These are phyloP conservation scores for Eimeria acervulina DNA, from an alignment of 169 alveolate species.

Conservation along the genomic window DNA sequence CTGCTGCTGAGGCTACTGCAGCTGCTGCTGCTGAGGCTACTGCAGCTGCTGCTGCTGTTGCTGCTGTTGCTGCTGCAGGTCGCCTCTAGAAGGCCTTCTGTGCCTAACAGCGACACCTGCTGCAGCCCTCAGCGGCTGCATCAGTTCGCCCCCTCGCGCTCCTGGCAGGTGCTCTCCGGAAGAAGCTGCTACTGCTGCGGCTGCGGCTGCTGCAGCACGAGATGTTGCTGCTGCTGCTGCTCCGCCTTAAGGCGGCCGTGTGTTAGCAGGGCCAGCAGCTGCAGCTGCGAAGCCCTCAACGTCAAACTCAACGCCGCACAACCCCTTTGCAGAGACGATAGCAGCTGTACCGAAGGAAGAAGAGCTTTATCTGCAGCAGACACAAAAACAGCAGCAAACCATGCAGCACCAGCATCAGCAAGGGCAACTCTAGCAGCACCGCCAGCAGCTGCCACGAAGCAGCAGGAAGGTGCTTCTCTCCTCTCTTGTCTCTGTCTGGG, in stretches of 20 bases:
- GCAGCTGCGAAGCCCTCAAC: conserved; percentile 59
- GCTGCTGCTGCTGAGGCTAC: not conserved
- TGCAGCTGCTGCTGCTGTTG: conserved; percentile 17
- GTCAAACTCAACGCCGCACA: not conserved
- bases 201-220: conserved; percentile 17
- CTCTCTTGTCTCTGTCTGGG: not conserved
- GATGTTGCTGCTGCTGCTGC: conserved; percentile 51
- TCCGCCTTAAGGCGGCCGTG: conserved; percentile 13
- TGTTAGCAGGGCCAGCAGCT: not conserved
- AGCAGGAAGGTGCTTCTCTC: not conserved
- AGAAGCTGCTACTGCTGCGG: conserved; percentile 5
- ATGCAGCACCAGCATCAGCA: conserved; percentile 11
- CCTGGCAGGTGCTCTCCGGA: not conserved
- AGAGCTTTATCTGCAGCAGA: not conserved
- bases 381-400: not conserved
- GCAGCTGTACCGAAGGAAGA: conserved; percentile 14
- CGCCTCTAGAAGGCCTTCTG: not conserved
- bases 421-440: not conserved
- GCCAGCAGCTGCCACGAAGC: not conserved
- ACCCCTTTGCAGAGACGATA: not conserved
- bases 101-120: not conserved
- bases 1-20: not conserved
- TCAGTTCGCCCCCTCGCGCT: not conserved
- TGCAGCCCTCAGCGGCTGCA: not conserved
- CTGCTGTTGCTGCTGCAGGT: conserved; percentile 32